Base-by-base conservation (phyloP, 352 stramenopile species). In the Chrysophaeum taylorii region DNA sequence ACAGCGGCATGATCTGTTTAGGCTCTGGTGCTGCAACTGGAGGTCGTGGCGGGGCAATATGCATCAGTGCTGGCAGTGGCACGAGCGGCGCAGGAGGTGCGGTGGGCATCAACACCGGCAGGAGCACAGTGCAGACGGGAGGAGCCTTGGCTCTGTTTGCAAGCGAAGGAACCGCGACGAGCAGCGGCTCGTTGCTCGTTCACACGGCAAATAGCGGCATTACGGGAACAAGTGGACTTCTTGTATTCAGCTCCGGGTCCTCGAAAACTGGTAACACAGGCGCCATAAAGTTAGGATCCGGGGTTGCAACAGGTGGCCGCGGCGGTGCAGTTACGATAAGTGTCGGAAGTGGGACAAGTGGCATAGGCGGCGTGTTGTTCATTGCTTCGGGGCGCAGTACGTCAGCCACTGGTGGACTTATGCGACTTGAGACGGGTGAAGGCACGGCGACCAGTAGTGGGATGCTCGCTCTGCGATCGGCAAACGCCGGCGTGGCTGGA, bases 261-360 rank as follows among this genome's bases (percentile, higher is more conserved):
- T 69, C 73, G n/a, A 66, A 29, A 25, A 18, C 29, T n/a, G 73
- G 73, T 15, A 73, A 78, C 35, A 75, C 57, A 14, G 57, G 57
- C 9, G 31, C 61, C 23, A 39, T 45, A 0, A 43, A 57, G 23
- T 37, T 67, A 0, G 68, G 70, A 25, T 68, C 70, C 39, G 57
- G 57, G 16, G n/a, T 18, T 18, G 66, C 54, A 9, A 68, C 61
- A 15, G 52, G 52, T 15, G 68, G 68, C 27, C 38, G 64, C 64
- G 76, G 76, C 21, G 76, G 76, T 25, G 16, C 37, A 7, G 60
- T 81, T 9, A 62, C 66, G 35, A 25, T 82, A 63, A 64, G 73
- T 21, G 70, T 41, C 38, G 75, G 73, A 21, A 74, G 72, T 38
- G 63, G 42, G 33, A 64, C 62, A 27, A 76, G 77, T 52, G 79